Percentiles rank a stretch among this genome's conserved stretches.
Evolutionary conservation across 306 rosid species (phyloP).

Genomic region (Lablab purpureus): DNA sequence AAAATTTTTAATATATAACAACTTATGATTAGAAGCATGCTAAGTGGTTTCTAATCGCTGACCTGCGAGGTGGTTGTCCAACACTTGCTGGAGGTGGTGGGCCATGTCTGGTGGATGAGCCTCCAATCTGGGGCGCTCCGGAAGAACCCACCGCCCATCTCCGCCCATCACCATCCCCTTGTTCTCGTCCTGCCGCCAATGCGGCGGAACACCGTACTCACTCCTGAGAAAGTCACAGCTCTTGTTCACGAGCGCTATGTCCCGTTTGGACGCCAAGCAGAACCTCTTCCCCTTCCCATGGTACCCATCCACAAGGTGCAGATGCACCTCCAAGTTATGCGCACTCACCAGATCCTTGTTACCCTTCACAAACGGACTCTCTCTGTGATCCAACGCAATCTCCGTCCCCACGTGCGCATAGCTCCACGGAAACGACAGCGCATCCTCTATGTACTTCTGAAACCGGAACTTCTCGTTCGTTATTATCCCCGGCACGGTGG

Average conservation of each 20-base stretch:
- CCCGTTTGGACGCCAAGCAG: slow-evolving; percentile 51
- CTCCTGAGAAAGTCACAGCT: slow-evolving; percentile 53
- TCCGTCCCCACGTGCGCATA: slow-evolving; percentile 78
- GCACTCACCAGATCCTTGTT: slow-evolving; percentile 59
- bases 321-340: slow-evolving; percentile 69
- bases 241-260: slow-evolving; percentile 72
- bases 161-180: slow-evolving; percentile 67
- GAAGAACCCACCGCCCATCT: slow-evolving; percentile 74
- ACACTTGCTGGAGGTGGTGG: slow-evolving; percentile 57
- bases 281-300: slow-evolving; percentile 58
- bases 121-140: slow-evolving; percentile 60
- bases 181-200: slow-evolving; percentile 81
- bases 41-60: slow-evolving; percentile 29
- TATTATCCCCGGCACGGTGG: slow-evolving; percentile 70
- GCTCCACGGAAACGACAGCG: slow-evolving; percentile 72
- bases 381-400: slow-evolving; percentile 57
- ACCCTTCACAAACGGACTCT: slow-evolving; percentile 61
- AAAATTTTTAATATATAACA: no score
- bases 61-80: slow-evolving; percentile 10
- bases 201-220: slow-evolving; percentile 60
- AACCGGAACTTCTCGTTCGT: slow-evolving; percentile 68
- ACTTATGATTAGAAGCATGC: no score
- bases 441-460: slow-evolving; percentile 68
- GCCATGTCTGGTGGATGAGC: slow-evolving; percentile 69
- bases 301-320: slow-evolving; percentile 71